Evolutionary conservation across 345 rosid genomes (phyloP).

Genomic region (Murraya koenigii): DNA sequence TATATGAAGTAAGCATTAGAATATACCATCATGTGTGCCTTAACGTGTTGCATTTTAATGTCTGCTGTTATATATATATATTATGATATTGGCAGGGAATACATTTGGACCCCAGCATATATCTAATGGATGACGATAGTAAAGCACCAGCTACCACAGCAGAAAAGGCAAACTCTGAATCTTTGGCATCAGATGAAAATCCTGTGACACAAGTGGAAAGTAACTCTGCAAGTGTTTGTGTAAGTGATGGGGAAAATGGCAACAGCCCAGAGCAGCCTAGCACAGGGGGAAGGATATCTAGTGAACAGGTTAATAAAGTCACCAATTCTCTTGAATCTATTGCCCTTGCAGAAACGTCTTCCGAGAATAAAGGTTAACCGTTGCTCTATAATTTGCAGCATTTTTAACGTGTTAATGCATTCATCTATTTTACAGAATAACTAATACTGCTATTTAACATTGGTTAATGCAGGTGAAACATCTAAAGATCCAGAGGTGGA

Average conservation of each 20-base stretch:
- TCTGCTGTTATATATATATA: background rate
- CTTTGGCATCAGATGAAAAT: conserved; percentile 27
- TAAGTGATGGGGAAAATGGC: conserved; percentile 29
- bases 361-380: conserved; percentile 40
- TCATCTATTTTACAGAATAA: conserved; percentile 1
- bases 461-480: conserved; percentile 41
- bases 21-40: background rate
- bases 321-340: conserved; percentile 34
- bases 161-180: conserved; percentile 33
- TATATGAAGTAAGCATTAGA: background rate
- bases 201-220: conserved; percentile 32
- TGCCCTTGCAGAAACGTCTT: conserved; percentile 34
- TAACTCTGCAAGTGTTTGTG: conserved; percentile 23
- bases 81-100: conserved; percentile 57
- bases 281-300: conserved; percentile 26
- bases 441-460: background rate
- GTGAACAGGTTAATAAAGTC: conserved; percentile 36
- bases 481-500: conserved; percentile 33
- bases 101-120: conserved; percentile 98
- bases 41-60: conserved; percentile 6
- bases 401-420: background rate
- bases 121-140: conserved; percentile 86
- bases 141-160: conserved; percentile 47
- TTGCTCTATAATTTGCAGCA: background rate
- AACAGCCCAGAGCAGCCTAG: conserved; percentile 9